These are phyloP conservation scores for Alternaria infectoria DNA, from an alignment of 2,329 filamentous ascomycete species.

Conservation along the genomic window DNA sequence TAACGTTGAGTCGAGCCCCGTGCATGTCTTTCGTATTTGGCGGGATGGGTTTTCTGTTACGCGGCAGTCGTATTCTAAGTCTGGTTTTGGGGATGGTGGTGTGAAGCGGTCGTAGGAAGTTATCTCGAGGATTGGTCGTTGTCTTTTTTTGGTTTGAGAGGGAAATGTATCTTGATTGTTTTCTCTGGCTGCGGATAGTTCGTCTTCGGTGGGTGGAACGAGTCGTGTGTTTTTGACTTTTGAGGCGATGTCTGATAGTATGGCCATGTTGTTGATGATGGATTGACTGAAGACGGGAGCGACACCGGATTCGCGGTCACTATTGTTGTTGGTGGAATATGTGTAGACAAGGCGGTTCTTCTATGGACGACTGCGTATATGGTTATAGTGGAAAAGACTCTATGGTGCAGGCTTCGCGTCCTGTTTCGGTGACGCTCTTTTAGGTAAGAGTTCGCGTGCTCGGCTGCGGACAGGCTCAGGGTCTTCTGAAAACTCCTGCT, in stretches of 20 bases:
- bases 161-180: background rate
- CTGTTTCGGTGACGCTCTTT: background rate
- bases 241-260: background rate
- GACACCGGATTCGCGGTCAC: background rate
- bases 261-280: background rate
- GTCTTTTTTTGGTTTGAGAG: background rate
- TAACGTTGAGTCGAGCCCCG: slow-evolving; percentile 1
- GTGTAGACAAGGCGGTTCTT: background rate
- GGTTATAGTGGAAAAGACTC: background rate
- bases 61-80: slow-evolving; percentile 15
- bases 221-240: background rate
- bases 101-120: slow-evolving; percentile 13
- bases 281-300: background rate
- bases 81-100: slow-evolving; percentile 2
- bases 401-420: background rate
- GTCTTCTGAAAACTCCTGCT: background rate
- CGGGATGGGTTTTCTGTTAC: slow-evolving; percentile 5
- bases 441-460: background rate
- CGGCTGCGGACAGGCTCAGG: background rate
- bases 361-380: background rate
- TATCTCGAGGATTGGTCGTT: slow-evolving; percentile 9
- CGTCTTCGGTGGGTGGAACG: slow-evolving; percentile 5
- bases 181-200: background rate
- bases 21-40: background rate
- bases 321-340: background rate